These are phyloP conservation scores for Coprinopsis marcescibilis DNA, from an alignment of 768 basidiomycete species.

Conservation along the genomic window DNA sequence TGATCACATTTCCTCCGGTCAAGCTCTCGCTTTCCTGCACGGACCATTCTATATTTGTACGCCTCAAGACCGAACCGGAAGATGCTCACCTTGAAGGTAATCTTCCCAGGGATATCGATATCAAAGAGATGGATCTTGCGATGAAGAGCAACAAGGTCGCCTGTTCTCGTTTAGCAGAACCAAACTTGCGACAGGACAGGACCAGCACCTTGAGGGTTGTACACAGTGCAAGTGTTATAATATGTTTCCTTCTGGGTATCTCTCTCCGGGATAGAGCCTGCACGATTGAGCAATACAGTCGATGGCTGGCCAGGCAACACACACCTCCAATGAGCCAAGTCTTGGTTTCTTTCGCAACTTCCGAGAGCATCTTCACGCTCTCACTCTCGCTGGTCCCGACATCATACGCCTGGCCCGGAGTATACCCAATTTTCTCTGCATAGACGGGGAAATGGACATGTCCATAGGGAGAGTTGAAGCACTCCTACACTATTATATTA, in stretches of 20 bases:
- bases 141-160: constrained; percentile 80
- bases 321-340: constrained; percentile 93
- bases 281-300: not conserved
- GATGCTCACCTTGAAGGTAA: constrained; percentile 69
- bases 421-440: constrained; percentile 72
- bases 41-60: constrained; percentile 1
- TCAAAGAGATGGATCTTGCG: constrained; percentile 97
- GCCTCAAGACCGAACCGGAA: not conserved
- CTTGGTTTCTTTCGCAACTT: constrained; percentile 67
- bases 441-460: constrained; percentile 75
- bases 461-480: constrained; percentile 85
- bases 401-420: constrained; percentile 54
- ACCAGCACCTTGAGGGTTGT: constrained; percentile 69
- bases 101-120: constrained; percentile 92
- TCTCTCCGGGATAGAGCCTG: constrained; percentile 91
- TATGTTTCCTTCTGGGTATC: constrained; percentile 57
- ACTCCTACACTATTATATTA: constrained; percentile 48
- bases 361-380: constrained; percentile 77
- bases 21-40: constrained; percentile 82
- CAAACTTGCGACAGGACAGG: no score
- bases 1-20: constrained; percentile 67
- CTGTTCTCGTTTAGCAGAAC: no score
- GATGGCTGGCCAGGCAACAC: not conserved
- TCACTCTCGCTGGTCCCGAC: constrained; percentile 53
- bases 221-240: constrained; percentile 93